A percentile compares a stretch with the other conserved stretches of the same genome.
Evolutionary conservation across 805 yeast species (phyloP).

Genomic region (Limtongia smithiae): DNA sequence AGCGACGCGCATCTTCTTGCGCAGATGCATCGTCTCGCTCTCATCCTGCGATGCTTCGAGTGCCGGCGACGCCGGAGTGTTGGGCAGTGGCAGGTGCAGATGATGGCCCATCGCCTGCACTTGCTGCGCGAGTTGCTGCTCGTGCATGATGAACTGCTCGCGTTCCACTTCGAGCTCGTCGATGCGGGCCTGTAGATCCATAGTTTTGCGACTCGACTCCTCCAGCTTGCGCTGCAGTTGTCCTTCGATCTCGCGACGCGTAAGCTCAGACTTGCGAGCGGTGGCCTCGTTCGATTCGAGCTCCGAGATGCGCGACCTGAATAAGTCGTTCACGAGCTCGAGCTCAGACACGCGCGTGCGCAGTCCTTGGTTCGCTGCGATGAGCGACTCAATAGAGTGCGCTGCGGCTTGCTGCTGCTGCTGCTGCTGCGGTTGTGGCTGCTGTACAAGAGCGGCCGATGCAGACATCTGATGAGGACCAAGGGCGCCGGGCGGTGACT

Average conservation of each 20-base stretch:
- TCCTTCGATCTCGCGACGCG: slow-evolving; percentile 44
- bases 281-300: slow-evolving; percentile 51
- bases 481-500: neutral
- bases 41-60: slow-evolving; percentile 8
- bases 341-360: slow-evolving; percentile 80
- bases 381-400: slow-evolving; percentile 22
- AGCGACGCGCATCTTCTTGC: slow-evolving; percentile 25
- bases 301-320: slow-evolving; percentile 77
- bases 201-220: slow-evolving; percentile 19
- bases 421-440: slow-evolving; percentile 1
- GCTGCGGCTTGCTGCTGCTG: slow-evolving; percentile 4
- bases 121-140: slow-evolving; percentile 7
- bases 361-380: slow-evolving; percentile 43
- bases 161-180: slow-evolving; percentile 25
- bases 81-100: slow-evolving; percentile 18
- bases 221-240: slow-evolving; percentile 39
- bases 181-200: slow-evolving; percentile 23
- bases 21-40: slow-evolving; percentile 12
- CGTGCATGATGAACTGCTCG: neutral
- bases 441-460: slow-evolving; percentile 1
- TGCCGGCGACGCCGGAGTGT: slow-evolving; percentile 25
- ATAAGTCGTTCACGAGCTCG: slow-evolving; percentile 85
- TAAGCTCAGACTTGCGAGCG: slow-evolving; percentile 36
- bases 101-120: slow-evolving; percentile 5
- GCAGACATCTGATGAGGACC: neutral